phyloP scores from a whole-genome alignment of 208 protist genomes.

The Spongospora subterranea region DNA sequence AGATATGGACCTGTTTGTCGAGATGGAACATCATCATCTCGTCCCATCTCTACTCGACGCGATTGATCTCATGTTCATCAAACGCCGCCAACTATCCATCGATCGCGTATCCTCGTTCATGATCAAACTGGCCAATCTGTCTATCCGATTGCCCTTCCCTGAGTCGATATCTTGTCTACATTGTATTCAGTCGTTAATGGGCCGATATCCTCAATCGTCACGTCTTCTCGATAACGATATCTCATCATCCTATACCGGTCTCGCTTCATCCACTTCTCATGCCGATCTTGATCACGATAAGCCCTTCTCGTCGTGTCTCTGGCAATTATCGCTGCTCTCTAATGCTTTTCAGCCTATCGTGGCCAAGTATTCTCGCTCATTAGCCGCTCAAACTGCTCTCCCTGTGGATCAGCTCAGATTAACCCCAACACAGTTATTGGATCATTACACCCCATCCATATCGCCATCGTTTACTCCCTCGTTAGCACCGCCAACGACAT shows the following conservation, averaged over 20 bases:
- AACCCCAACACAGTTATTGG: background rate
- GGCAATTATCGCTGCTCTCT: slow-evolving; percentile 30
- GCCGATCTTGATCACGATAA: slow-evolving; percentile 14
- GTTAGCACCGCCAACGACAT: no score
- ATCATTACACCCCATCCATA: background rate
- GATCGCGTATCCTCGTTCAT: background rate
- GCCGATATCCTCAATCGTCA: background rate
- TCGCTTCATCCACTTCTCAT: background rate
- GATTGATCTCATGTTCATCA: slow-evolving; percentile 42
- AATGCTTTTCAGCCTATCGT: background rate
- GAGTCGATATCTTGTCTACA: background rate
- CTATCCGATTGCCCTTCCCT: background rate
- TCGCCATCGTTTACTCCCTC: slow-evolving; percentile 6
- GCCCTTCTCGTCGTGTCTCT: slow-evolving; percentile 11
- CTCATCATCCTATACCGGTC: background rate
- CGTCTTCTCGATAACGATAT: slow-evolving; percentile 48
- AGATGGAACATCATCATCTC: background rate
- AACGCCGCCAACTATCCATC: slow-evolving; percentile 3
- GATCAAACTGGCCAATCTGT: background rate
- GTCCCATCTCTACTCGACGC: background rate
- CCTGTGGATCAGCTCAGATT: slow-evolving; percentile 26
- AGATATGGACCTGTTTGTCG: background rate
- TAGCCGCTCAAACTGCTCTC: background rate
- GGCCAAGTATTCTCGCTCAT: background rate
- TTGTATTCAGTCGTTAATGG: background rate